Conservation (phyloP, 352 stramenopile species). For the Halophytophthora polymorphica region DNA sequence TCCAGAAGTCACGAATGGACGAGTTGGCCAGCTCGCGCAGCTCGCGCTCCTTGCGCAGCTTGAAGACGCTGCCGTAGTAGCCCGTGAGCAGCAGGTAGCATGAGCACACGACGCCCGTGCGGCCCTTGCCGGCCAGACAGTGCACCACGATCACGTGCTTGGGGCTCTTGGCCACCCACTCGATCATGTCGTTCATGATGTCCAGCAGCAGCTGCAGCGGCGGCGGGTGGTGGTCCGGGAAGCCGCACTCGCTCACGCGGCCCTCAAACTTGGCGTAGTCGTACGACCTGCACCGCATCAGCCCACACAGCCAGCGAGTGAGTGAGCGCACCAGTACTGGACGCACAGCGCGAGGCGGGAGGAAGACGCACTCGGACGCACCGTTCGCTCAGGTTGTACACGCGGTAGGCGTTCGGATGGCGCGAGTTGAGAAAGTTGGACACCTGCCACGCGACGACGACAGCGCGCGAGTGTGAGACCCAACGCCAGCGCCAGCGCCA, state of each 20-base stretch:
- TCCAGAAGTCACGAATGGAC: conserved; percentile 76
- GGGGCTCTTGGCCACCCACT: conserved; percentile 55
- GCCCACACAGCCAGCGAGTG: not conserved
- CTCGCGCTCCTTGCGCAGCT: conserved; percentile 58
- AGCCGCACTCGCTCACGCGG: conserved; percentile 72
- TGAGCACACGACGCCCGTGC: conserved; percentile 80
- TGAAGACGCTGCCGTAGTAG: conserved; percentile 71
- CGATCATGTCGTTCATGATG: conserved; percentile 85
- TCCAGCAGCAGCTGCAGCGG: conserved; percentile 75
- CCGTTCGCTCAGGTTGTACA: conserved; percentile 85
- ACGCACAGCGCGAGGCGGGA: not conserved
- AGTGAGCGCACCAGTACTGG: not conserved
- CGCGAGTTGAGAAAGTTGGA: conserved; percentile 63
- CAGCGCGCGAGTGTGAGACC: not conserved
- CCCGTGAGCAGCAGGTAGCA: conserved; percentile 77
- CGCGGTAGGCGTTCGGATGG: conserved; percentile 61
- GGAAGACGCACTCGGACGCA: conserved; percentile 3
- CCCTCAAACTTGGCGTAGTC: conserved; percentile 75
- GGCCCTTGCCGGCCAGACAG: conserved; percentile 76
- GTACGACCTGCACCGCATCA: conserved; percentile 32
- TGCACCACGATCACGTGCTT: conserved; percentile 82
- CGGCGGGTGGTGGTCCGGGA: conserved; percentile 79
- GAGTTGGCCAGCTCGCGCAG: conserved; percentile 61
- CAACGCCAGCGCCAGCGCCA: not conserved
- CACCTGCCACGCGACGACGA: conserved; percentile 25